Percentiles rank a stretch among this genome's conserved stretches.
These are phyloP conservation scores for Pyrenochaeta sp. DNA, from an alignment of 2,329 filamentous ascomycete genomes.

Conservation along the genomic window DNA sequence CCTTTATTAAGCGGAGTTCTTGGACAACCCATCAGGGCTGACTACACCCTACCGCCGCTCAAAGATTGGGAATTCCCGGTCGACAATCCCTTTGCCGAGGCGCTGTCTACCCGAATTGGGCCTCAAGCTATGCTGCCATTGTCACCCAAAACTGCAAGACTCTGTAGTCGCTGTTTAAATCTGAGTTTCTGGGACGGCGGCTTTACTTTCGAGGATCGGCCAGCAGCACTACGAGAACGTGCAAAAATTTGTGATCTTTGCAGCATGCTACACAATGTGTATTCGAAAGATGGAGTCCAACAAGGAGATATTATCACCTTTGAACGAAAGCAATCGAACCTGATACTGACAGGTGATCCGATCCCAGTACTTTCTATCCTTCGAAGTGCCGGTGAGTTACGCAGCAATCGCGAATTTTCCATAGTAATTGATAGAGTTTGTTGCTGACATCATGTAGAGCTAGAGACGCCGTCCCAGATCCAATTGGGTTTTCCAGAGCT, in stretches of 20 bases:
- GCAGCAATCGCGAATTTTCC: too few relatives aligned
- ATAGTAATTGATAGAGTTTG: too few relatives aligned
- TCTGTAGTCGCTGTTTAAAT: slow-evolving; percentile 10
- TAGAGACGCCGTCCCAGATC: slow-evolving; percentile 3
- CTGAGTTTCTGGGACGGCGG: slow-evolving; percentile 16
- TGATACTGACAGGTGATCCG: slow-evolving; percentile 5
- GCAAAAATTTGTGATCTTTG: slow-evolving; percentile 16
- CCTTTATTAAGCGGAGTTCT: slow-evolving; percentile 8
- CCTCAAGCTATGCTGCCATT: not conserved
- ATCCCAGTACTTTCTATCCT: slow-evolving; percentile 15
- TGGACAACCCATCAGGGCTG: not conserved
- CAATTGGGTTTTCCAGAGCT: slow-evolving; percentile 22
- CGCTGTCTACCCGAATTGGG: not conserved
- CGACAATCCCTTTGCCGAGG: slow-evolving; percentile 19
- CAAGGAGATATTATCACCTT: not conserved
- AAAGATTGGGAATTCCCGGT: slow-evolving; percentile 19
- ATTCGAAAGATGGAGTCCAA: not conserved
- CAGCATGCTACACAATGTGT: slow-evolving; percentile 5
- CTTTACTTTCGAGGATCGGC: slow-evolving; percentile 7
- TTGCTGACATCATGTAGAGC: not conserved
- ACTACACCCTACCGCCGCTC: slow-evolving; percentile 14
- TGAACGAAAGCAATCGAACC: slow-evolving; percentile 6
- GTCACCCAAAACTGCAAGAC: not conserved
- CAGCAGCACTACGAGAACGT: not conserved
- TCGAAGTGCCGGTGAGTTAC: slow-evolving; percentile 1